Base-by-base conservation (phyloP, 1,284 basidiomycete genomes). In the Neotropicomus parvogracilis region DNA sequence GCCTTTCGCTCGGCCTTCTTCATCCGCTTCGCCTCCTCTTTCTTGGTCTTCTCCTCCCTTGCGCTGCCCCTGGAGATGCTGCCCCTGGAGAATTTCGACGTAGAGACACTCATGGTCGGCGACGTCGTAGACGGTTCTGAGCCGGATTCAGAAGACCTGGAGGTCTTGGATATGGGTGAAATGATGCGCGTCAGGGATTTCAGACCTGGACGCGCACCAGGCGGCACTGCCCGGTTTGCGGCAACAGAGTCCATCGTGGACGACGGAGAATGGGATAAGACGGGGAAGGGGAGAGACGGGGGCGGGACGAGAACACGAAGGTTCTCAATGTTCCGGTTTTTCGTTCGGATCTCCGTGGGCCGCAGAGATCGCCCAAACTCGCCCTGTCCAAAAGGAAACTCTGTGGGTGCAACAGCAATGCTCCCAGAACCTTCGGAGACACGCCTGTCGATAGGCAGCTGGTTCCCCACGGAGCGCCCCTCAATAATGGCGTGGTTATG, bases 1-100 rank as follows among this genome's bases (percentile, higher is more conserved):
- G 61, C 64, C 52, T 67, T 69, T 48, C 69, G 69, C 45, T 73
- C 72, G 36, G 71, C 73, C 66, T 75, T 76, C 59, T 71, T 74
- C 54, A 67, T 65, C 54, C 57, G 63, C 63, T 77, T 76, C 53
- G 70, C 71, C 51, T 78, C 73, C 8, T 66, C 68, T 59, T 71
- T 77, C 31, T 65, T 56, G 42, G 54, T 49, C 51, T 67, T 75
- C 46, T 58, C 58, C 48, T 70, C 74, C 31, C 58, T 55, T 35
- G 41, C 49, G n/a, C 60, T 53, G 27, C 54, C 52, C 40, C 49
- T 62, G 10, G 50, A 49, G 5, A 26, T n/a, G n/a, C 60, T 53
- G 27, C 54, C 52, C 40, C 49, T 62, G 10, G 50, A 49, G 5
- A 26, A 45, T 43, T 29, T 57, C 1, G 52, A 44, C 14, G 54